Base-by-base conservation (phyloP, 2,329 filamentous ascomycete genomes). In the Colletotrichum gigasporum region DNA sequence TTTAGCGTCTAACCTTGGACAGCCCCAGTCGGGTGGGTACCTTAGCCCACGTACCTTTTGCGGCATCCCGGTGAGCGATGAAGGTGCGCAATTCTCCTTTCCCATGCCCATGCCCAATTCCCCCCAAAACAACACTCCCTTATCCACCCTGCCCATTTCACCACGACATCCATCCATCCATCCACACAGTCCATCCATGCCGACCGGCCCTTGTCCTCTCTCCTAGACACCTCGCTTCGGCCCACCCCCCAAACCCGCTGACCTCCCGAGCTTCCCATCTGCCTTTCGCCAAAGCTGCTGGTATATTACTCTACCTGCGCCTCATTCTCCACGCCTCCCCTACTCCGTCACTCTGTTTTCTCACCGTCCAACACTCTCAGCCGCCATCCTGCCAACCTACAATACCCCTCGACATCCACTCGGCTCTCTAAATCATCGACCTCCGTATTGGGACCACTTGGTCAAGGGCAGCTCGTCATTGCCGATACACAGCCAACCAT, bases 21-120 rank as follows among this genome's bases (percentile, higher is more conserved):
- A 58, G 35, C 53, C 44, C 42, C 47, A 26, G 48, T 37, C 56
- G 41, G 50, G 56, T 65, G 41, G 50, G 56, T 65, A 55, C 62
- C 48, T 65, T 39, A 50, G 56, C 56, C 57, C 56, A 62, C 48
- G 61, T 64, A 61, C 44, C 48, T 54, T 50, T 65, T 28, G 50
- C 41, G 34, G 42, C 62, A 50, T 65, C 56, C 62, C 35, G 48
- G 59, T 28, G 48, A 62, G 50, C 56, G 26, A 54, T 28, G 24
- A 55, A 64, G 61, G 62, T 65, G 56, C 62, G 62, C 56, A 65
- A 65, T 65, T 62, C 62, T 61, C 48, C 52, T 65, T 65, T 65
- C 61, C 61, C 61, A 64, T 61, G 34, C 57, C 62, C 61, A 54
- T 64, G 56, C 61, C 61, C 55, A 52, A 64, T 53, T 54, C 62